phyloP scores from a whole-genome alignment of 1,284 basidiomycete genomes.

The Heimioporus retisporus region DNA sequence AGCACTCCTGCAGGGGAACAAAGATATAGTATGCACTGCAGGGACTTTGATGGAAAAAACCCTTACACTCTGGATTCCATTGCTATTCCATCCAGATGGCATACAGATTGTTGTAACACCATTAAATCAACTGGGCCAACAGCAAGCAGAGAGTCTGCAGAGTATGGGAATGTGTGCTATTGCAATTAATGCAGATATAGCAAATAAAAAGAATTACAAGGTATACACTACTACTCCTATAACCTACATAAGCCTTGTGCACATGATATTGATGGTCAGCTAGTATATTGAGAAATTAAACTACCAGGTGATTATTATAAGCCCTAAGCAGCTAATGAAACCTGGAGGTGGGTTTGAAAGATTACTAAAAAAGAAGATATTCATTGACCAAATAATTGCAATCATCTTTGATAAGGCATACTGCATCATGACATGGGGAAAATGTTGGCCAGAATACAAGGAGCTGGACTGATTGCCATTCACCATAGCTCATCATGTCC shows the following conservation, averaged over 20 bases:
- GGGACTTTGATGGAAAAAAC: conserved; percentile 13
- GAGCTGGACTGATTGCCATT: neutral
- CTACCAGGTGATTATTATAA: neutral
- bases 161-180: neutral
- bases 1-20: neutral
- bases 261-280: neutral
- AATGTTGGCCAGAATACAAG: neutral
- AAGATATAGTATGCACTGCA: neutral
- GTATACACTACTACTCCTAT: neutral
- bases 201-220: neutral
- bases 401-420: conserved; percentile 14
- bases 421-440: conserved; percentile 6
- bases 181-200: neutral
- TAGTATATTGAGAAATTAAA: neutral
- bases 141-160: neutral
- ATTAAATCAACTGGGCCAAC: neutral
- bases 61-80: conserved; percentile 11
- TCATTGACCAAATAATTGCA: neutral
- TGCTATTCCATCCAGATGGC: neutral
- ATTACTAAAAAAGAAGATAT: neutral
- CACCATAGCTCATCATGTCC: neutral
- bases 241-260: no score
- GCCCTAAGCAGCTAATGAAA: neutral
- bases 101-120: conserved; percentile 13
- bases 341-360: neutral